phyloP scores from a whole-genome alignment of 352 stramenopile species.

The Phytophthora colocasiae region DNA sequence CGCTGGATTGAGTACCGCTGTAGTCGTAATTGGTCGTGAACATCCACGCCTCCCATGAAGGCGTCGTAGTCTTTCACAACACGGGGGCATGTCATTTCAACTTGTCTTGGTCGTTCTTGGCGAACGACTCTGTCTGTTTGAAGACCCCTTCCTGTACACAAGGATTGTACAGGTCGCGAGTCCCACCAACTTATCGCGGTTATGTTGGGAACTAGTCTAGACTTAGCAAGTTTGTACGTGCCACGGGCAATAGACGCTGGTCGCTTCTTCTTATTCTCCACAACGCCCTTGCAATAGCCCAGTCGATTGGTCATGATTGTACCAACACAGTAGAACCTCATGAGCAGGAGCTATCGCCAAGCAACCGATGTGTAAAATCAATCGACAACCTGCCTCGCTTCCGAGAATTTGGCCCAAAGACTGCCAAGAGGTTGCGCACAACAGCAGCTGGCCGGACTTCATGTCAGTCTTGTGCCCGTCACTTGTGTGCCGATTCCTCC shows the following conservation, averaged over 20 bases:
- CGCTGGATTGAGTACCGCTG: too few species aligned
- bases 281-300: slow-evolving; percentile 1
- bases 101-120: not conserved
- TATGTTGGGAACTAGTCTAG: slow-evolving; percentile 2
- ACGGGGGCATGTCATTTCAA: not conserved
- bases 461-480: not conserved
- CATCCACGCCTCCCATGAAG: too few species aligned
- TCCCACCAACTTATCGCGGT: slow-evolving; percentile 8
- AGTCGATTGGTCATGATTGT: not conserved
- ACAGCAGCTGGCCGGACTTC: slow-evolving; percentile 8
- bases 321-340: too few species aligned
- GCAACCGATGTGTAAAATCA: slow-evolving; percentile 3
- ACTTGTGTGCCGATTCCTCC: not conserved
- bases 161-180: slow-evolving; percentile 5
- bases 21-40: too few species aligned
- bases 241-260: not conserved
- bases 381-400: slow-evolving; percentile 5
- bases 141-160: slow-evolving; percentile 3
- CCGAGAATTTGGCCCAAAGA: slow-evolving; percentile 6
- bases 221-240: slow-evolving; percentile 2
- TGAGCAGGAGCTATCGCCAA: too few species aligned
- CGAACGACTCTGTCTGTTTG: not conserved
- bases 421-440: slow-evolving; percentile 18
- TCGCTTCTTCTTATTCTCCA: too few species aligned
- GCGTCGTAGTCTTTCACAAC: too few species aligned